Evolutionary conservation across 2,329 filamentous ascomycete species (phyloP).

Genomic region (Mollisiaceae sp.): DNA sequence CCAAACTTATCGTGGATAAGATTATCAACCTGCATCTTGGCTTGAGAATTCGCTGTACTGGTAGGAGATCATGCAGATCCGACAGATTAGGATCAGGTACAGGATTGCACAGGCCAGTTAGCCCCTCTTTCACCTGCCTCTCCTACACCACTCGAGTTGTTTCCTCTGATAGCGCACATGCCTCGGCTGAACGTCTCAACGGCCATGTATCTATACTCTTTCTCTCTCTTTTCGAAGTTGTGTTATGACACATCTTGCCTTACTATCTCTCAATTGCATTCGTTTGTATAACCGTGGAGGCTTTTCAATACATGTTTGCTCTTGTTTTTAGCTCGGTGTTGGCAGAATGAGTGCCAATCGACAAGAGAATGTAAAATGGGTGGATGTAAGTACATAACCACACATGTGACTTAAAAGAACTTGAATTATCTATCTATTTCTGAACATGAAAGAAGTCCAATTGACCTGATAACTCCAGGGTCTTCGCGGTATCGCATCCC

Average conservation of each 20-base stretch:
- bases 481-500: conserved; percentile 58
- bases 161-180: background rate
- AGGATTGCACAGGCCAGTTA: background rate
- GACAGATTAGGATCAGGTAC: background rate
- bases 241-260: background rate
- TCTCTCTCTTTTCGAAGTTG: background rate
- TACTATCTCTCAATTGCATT: background rate
- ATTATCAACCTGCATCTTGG: background rate
- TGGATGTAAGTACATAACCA: background rate
- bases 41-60: background rate
- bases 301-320: background rate
- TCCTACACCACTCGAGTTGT: too few species aligned
- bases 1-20: background rate
- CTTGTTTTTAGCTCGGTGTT: background rate
- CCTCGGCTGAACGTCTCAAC: background rate
- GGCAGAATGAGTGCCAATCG: background rate
- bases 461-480: conserved; percentile 47
- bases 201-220: too few species aligned
- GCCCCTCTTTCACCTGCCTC: background rate
- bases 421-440: too few species aligned
- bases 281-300: background rate
- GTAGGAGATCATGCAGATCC: background rate
- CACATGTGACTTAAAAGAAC: too few species aligned
- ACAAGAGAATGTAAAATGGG: conserved; percentile 9
- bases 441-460: background rate